Conservation (phyloP, 257 asterid genomes). For the Jacaranda mimosifolia region DNA sequence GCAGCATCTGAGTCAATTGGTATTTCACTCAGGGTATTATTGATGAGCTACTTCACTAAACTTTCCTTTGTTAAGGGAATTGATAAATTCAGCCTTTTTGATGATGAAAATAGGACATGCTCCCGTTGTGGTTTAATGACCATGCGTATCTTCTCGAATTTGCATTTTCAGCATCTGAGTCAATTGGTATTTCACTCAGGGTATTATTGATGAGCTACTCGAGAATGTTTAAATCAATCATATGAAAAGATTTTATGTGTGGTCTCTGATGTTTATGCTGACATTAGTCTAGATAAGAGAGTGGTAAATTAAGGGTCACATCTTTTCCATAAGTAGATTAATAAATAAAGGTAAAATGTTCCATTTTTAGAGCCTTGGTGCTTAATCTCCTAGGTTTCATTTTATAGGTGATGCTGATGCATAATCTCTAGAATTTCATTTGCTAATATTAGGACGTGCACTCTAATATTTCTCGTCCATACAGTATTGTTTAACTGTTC, state of each 20-base stretch:
- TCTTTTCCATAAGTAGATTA: not conserved
- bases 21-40: too few relatives aligned
- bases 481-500: not conserved
- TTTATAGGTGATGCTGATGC: not conserved
- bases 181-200: not conserved
- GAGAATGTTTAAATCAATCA: not conserved
- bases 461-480: not conserved
- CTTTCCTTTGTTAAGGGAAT: not conserved
- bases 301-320: not conserved
- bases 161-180: not conserved
- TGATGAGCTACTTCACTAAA: not conserved
- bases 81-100: conserved; percentile 11
- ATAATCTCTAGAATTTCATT: not conserved
- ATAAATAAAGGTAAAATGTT: conserved; percentile 3
- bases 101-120: not conserved
- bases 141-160: conserved; percentile 7
- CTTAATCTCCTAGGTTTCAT: conserved; percentile 3
- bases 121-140: not conserved
- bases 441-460: not conserved
- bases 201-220: not conserved
- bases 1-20: too few relatives aligned
- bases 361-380: not conserved
- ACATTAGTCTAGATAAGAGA: not conserved
- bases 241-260: not conserved
- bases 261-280: conserved; percentile 3